Evolutionary conservation across 768 basidiomycete genomes (phyloP), one percentile per base, ranked within the genome.

Genomic region (Mycena indigotica): DNA sequence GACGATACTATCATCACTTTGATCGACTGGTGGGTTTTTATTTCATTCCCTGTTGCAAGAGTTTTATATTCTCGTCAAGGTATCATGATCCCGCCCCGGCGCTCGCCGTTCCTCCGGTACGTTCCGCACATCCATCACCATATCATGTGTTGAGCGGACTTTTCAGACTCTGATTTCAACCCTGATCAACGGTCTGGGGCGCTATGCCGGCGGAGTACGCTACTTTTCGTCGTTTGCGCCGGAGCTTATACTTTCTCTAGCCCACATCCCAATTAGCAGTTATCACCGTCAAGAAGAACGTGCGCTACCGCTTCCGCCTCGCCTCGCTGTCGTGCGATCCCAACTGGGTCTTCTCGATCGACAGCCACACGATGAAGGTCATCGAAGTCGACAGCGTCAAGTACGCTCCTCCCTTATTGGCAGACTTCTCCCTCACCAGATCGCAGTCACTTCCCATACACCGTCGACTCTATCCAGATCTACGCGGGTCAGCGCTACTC

Each of bases 151-250:
- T 15, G 41, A 8, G 12, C 41, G 15, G 41, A 44, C 5, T 38
- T 1, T 3, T 23, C 56, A 56, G 40, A 53, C 45, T 5, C 60
- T 1, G 32, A 44, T 71, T 32, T 72, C 75, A 25, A 70, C 69
- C 1, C 55, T 77, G 28, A 77, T 78, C 29, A 79, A 79, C 24
- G 75, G 75, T 0, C 62, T 51, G 5, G 76, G 77, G 17, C 73
- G 78, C 40, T 66, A 63, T 54, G 29, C 54, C 16, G 54, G 54
- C 13, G 76, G 77, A 16, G 71, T 71, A 25, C 0, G 24, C 21
- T 64, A 63, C 12, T 49, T 48, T 1, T 53, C 65, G 35, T 56
- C 70, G 12, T 62, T 71, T 5, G 21, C 3, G 59, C 53, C 12
- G 58, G 70, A 49, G 4, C 61, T 21, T 19, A 64, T 5, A 65